phyloP scores from a whole-genome alignment of 768 basidiomycete genomes.

The Paxillus ammoniavirescens region DNA sequence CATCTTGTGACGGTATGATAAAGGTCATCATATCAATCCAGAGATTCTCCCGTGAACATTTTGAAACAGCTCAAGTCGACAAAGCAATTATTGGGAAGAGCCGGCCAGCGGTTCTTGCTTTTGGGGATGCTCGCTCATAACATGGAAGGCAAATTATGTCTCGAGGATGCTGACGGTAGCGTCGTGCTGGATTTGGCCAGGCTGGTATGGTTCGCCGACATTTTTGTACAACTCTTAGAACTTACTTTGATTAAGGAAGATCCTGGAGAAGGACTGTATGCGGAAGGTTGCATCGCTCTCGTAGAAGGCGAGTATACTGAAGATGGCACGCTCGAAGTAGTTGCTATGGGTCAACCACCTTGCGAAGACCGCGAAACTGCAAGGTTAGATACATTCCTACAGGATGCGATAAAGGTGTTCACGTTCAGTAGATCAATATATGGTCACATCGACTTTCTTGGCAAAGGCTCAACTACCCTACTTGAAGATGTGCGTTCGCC shows the following conservation, averaged over 20 bases:
- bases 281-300: slow-evolving; percentile 92
- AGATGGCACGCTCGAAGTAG: slow-evolving; percentile 82
- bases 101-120: slow-evolving; percentile 86
- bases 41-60: slow-evolving; percentile 16
- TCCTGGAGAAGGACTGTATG: slow-evolving; percentile 94
- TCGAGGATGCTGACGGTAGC: slow-evolving; percentile 91
- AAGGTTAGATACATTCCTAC: slow-evolving; percentile 46
- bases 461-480: slow-evolving; percentile 88
- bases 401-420: slow-evolving; percentile 1
- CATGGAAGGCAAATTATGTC: slow-evolving; percentile 85
- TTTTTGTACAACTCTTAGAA: slow-evolving; percentile 2
- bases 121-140: slow-evolving; percentile 90
- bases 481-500: slow-evolving; percentile 75
- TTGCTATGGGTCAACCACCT: slow-evolving; percentile 96
- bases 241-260: slow-evolving; percentile 53
- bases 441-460: slow-evolving; percentile 95
- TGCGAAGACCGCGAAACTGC: slow-evolving; percentile 87
- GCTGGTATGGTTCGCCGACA: slow-evolving; percentile 47
- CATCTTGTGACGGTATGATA: slow-evolving; percentile 79
- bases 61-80: slow-evolving; percentile 80
- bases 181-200: slow-evolving; percentile 88
- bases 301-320: slow-evolving; percentile 97
- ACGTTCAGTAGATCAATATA: slow-evolving; percentile 70
- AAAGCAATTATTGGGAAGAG: slow-evolving; percentile 90
- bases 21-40: slow-evolving; percentile 9